Percentiles rank a stretch among this genome's conserved stretches.
Conservation (phyloP, 2,329 filamentous ascomycete species). For the Aspergillus piperis region DNA sequence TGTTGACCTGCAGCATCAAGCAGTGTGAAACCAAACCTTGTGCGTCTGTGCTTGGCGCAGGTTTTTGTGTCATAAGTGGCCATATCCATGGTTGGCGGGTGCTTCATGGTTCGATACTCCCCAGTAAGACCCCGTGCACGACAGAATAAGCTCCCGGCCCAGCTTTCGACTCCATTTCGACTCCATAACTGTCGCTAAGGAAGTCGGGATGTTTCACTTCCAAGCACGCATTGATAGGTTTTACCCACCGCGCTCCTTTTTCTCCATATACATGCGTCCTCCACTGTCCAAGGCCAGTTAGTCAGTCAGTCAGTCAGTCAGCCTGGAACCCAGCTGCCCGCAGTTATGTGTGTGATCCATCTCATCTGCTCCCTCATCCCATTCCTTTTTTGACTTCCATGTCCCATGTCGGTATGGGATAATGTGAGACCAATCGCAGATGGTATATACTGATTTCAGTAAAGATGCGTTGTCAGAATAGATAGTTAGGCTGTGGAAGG, state of each 20-base stretch:
- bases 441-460: not conserved
- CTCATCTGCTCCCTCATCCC: not conserved
- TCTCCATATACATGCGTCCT: not conserved
- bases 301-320: not conserved
- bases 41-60: not conserved
- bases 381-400: not conserved
- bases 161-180: slow-evolving; percentile 3
- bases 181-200: not conserved
- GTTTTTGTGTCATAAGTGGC: slow-evolving; percentile 4
- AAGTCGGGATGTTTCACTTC: slow-evolving; percentile 5
- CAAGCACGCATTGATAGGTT: not conserved
- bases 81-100: not conserved
- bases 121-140: slow-evolving; percentile 5
- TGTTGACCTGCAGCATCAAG: not conserved
- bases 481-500: not conserved
- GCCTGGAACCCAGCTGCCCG: not conserved
- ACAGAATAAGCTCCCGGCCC: slow-evolving; percentile 11
- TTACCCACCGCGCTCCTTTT: not conserved
- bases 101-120: slow-evolving; percentile 2
- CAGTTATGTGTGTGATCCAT: not conserved
- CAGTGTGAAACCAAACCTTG: not conserved
- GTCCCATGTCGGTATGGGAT: not conserved
- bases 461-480: not conserved
- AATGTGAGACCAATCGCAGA: not conserved
- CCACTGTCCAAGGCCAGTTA: not conserved